A percentile compares a stretch with the other conserved stretches of the same genome.
Evolutionary conservation across 139 green algal genomes (phyloP).

Genomic region (Tetraselmis chui): DNA sequence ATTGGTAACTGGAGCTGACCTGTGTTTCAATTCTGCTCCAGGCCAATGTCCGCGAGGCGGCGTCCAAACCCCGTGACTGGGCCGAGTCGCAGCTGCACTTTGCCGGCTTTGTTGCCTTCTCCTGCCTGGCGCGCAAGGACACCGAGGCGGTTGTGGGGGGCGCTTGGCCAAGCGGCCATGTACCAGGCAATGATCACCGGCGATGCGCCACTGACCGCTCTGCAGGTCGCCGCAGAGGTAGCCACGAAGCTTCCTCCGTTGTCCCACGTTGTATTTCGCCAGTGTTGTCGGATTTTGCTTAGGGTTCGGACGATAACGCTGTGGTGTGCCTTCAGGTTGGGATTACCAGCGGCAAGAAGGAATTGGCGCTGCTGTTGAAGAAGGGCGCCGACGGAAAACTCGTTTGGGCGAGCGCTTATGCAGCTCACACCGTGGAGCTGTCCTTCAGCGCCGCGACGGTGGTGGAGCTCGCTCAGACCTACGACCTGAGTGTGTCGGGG

Average conservation of each 20-base stretch:
- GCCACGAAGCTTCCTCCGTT: too few species aligned
- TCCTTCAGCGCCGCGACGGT: background rate
- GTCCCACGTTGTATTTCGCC: too few species aligned
- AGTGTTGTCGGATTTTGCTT: too few species aligned
- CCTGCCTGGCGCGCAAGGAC: constrained; percentile 20
- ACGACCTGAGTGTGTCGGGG: background rate
- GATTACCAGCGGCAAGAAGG: constrained; percentile 11
- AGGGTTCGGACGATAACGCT: too few species aligned
- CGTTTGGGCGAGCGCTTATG: background rate
- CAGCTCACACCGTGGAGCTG: background rate
- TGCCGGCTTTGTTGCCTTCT: constrained; percentile 26
- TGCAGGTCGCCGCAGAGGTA: constrained; percentile 17
- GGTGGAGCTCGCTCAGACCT: background rate
- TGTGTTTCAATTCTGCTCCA: too few species aligned
- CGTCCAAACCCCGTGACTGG: constrained; percentile 5
- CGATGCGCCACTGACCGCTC: constrained; percentile 20
- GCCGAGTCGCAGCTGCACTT: constrained; percentile 17
- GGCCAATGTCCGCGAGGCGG: background rate
- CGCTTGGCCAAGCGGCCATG: constrained; percentile 6
- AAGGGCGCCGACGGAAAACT: background rate
- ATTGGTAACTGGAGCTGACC: too few species aligned
- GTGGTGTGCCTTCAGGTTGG: constrained; percentile 9
- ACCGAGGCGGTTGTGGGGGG: constrained; percentile 15
- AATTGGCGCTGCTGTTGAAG: constrained; percentile 6
- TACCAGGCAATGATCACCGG: constrained; percentile 27